phyloP scores from a whole-genome alignment of 352 stramenopile genomes.

The Aphanomyces invadans region DNA sequence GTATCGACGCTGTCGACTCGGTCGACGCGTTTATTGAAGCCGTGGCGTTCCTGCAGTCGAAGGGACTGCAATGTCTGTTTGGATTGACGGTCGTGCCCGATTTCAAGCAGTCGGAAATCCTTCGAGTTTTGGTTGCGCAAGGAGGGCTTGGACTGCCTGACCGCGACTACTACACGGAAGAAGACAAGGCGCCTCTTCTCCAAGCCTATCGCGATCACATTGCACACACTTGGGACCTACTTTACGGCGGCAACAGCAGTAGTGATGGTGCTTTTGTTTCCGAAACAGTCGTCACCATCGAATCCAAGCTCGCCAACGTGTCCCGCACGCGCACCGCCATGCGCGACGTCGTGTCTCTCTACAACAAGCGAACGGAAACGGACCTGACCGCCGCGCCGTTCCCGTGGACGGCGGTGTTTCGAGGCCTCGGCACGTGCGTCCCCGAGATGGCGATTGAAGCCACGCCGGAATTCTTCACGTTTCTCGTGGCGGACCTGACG shows the following conservation, averaged over 20 bases:
- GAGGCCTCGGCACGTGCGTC: not conserved
- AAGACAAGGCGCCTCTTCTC: constrained; percentile 67
- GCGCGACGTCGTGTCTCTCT: constrained; percentile 51
- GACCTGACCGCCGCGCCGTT: constrained; percentile 25
- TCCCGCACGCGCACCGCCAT: constrained; percentile 72
- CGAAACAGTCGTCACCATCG: constrained; percentile 68
- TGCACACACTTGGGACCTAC: constrained; percentile 36
- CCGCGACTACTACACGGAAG: constrained; percentile 89
- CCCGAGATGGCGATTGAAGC: constrained; percentile 36
- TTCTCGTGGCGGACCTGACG: constrained; percentile 4
- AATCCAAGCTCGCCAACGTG: constrained; percentile 69
- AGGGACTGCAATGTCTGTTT: constrained; percentile 41
- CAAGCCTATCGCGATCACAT: constrained; percentile 46
- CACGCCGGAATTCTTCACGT: constrained; percentile 46
- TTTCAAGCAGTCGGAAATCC: constrained; percentile 76
- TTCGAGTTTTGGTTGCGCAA: constrained; percentile 77
- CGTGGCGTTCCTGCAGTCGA: constrained; percentile 30
- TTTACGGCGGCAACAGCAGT: constrained; percentile 29
- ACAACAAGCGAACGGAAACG: constrained; percentile 56
- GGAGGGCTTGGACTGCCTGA: constrained; percentile 79
- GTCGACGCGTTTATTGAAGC: constrained; percentile 27
- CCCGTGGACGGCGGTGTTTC: constrained; percentile 8
- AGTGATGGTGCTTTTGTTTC: constrained; percentile 26
- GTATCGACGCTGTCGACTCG: constrained; percentile 29
- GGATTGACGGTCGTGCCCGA: constrained; percentile 61